These are phyloP conservation scores for Boletus tomentosulus DNA, from an alignment of 768 basidiomycete genomes.

Conservation along the genomic window DNA sequence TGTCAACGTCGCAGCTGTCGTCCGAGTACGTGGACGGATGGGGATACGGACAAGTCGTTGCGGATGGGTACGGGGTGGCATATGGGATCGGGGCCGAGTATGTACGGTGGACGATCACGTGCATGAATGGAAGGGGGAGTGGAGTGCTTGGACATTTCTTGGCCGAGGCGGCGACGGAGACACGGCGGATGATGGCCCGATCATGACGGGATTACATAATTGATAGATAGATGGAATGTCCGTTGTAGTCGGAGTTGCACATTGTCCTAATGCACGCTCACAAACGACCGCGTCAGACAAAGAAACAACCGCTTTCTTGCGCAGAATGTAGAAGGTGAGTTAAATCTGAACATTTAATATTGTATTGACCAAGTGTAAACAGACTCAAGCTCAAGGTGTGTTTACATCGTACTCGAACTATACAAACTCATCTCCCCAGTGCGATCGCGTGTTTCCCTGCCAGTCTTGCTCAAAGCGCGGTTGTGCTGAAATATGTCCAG, in stretches of 20 bases:
- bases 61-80: conserved; percentile 87
- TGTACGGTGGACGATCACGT: conserved; percentile 91
- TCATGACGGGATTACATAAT: conserved; percentile 24
- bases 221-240: conserved; percentile 21
- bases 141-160: conserved; percentile 64
- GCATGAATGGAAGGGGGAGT: conserved; percentile 47
- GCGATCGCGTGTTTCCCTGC: conserved; percentile 63
- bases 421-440: conserved; percentile 30
- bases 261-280: conserved; percentile 17
- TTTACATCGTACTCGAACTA: no score
- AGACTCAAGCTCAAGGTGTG: conserved; percentile 57
- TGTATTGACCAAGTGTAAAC: not conserved
- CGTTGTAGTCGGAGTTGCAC: conserved; percentile 22
- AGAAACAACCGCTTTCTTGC: conserved; percentile 51
- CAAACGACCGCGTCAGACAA: conserved; percentile 45
- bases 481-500: conserved; percentile 59
- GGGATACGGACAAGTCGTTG: conserved; percentile 97
- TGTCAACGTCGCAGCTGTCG: conserved; percentile 86
- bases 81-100: conserved; percentile 85
- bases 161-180: conserved; percentile 76
- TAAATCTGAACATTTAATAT: not conserved
- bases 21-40: conserved; percentile 84
- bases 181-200: conserved; percentile 61
- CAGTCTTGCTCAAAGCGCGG: conserved; percentile 66
- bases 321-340: conserved; percentile 58